Conservation (phyloP, 2,329 filamentous ascomycete species). For the Aspergillus sp. region DNA sequence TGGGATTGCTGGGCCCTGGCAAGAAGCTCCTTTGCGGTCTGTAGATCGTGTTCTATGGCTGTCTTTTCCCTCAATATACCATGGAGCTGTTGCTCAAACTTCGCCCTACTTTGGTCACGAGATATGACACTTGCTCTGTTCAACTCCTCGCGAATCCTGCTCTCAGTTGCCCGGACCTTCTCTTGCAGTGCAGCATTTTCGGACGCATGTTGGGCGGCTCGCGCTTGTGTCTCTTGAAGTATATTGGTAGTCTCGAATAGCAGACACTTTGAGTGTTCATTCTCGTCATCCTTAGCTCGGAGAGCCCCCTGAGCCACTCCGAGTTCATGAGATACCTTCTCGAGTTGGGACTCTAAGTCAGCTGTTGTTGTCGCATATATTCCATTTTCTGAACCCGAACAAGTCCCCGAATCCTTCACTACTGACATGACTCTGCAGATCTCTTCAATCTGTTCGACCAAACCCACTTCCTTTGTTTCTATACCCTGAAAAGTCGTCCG, state of each 20-base stretch:
- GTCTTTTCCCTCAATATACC: constrained; percentile 19
- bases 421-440: constrained; percentile 15
- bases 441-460: constrained; percentile 21
- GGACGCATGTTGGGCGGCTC: constrained; percentile 10
- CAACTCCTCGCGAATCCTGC: constrained; percentile 23
- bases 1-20: constrained; percentile 12
- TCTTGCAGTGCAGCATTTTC: constrained; percentile 16
- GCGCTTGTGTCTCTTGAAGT: constrained; percentile 11
- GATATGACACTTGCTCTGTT: constrained; percentile 21
- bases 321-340: constrained; percentile 14
- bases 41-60: constrained; percentile 11
- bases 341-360: constrained; percentile 18
- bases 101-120: constrained; percentile 20
- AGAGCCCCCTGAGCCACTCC: constrained; percentile 9
- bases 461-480: constrained; percentile 13
- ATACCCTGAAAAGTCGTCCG: constrained; percentile 15
- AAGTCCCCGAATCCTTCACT: constrained; percentile 9
- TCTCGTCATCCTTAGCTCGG: constrained; percentile 13
- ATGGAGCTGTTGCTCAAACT: constrained; percentile 23
- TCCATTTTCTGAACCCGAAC: constrained; percentile 17
- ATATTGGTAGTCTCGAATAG: constrained; percentile 13
- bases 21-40: constrained; percentile 15
- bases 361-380: constrained; percentile 11
- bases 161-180: constrained; percentile 15
- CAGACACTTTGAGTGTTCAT: constrained; percentile 9